Evolutionary conservation across 805 yeast species (phyloP).

Genomic region (Schwanniomyces vanrijiae): DNA sequence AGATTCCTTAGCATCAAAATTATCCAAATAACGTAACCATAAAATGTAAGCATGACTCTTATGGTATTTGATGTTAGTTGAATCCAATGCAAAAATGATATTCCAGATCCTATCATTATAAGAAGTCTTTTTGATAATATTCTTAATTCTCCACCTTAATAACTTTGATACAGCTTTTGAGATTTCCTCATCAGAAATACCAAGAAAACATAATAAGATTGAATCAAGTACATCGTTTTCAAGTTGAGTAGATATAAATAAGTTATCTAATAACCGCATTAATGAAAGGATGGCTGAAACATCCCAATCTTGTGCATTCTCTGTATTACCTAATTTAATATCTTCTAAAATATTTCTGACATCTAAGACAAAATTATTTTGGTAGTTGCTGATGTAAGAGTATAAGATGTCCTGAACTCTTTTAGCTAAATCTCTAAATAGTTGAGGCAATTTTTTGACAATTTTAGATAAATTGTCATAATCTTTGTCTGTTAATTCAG

Average conservation of each 20-base stretch:
- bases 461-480: conserved; percentile 14
- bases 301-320: conserved; percentile 7
- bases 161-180: conserved; percentile 37
- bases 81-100: conserved; percentile 36
- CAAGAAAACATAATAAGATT: conserved; percentile 32
- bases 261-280: conserved; percentile 37
- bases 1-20: conserved; percentile 10
- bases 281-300: conserved; percentile 17
- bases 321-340: not conserved
- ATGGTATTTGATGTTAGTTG: conserved; percentile 20
- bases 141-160: conserved; percentile 54
- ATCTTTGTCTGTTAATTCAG: conserved; percentile 2
- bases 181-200: conserved; percentile 37
- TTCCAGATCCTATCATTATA: conserved; percentile 43
- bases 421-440: conserved; percentile 12
- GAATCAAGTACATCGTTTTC: conserved; percentile 11
- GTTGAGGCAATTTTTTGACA: conserved; percentile 12
- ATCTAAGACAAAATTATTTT: conserved; percentile 17
- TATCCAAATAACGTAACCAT: conserved; percentile 54
- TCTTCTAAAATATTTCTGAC: conserved; percentile 7
- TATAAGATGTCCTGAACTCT: conserved; percentile 4
- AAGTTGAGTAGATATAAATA: conserved; percentile 23
- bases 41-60: conserved; percentile 48
- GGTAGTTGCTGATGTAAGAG: conserved; percentile 6
- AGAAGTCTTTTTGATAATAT: conserved; percentile 19